Percentiles rank a stretch among this genome's conserved stretches.
Conservation (phyloP, 768 basidiomycete genomes). For the Hirschioporus abietinus region DNA sequence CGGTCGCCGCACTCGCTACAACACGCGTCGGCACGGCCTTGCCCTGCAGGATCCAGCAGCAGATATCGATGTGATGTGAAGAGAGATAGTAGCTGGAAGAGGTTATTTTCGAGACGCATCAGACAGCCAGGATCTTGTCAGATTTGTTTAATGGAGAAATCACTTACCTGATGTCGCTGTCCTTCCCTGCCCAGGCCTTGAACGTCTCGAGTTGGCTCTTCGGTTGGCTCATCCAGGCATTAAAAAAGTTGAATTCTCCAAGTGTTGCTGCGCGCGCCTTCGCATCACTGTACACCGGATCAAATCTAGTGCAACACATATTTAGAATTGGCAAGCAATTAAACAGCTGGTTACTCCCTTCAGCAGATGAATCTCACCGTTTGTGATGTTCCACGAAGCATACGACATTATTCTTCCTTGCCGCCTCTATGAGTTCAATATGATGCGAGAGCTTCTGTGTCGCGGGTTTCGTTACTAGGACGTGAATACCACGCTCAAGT, state of each 20-base stretch:
- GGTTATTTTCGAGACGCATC: too few species aligned
- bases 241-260: conserved; percentile 95
- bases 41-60: conserved; percentile 79
- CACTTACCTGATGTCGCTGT: conserved; percentile 79
- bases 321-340: conserved; percentile 3
- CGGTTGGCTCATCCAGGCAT: conserved; percentile 96
- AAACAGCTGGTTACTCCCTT: neutral
- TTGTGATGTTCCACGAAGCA: conserved; percentile 97
- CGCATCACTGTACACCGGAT: conserved; percentile 92
- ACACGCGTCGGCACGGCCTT: conserved; percentile 77
- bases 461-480: conserved; percentile 90
- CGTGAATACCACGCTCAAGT: conserved; percentile 79
- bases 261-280: conserved; percentile 67
- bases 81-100: conserved; percentile 82
- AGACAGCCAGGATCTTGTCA: neutral
- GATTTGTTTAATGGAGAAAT: conserved; percentile 1
- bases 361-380: conserved; percentile 37
- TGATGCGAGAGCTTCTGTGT: conserved; percentile 84
- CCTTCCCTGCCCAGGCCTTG: conserved; percentile 91
- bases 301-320: conserved; percentile 43
- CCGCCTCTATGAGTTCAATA: conserved; percentile 67
- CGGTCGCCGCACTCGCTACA: conserved; percentile 84
- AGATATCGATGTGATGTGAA: conserved; percentile 90
- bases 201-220: conserved; percentile 94
- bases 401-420: conserved; percentile 72